Evolutionary conservation across 352 stramenopile species (phyloP), one percentile per base, ranked within the genome.

Genomic region (Phytopythium chamaehyphon): DNA sequence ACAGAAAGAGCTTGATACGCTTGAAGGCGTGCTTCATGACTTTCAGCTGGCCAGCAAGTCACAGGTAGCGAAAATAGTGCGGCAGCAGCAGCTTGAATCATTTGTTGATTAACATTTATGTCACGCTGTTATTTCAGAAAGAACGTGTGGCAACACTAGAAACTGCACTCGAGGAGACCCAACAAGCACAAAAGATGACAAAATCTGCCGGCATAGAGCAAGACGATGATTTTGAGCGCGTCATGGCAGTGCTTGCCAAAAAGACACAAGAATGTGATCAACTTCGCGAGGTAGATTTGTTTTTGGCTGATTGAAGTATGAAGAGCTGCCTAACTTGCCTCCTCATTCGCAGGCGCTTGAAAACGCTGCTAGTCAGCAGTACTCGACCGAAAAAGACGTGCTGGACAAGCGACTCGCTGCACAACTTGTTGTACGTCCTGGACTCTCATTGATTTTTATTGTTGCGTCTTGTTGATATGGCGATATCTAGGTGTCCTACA

Each of bases 261-360:
- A 87, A 87, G 21, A 77, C 72, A 2, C 71, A 61, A 3, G 80
- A 91, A 42, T 89, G 80, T 51, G 80, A 88, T 0, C 75, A 88
- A 23, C 63, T 91, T 12, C 66, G 77, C 33, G 80, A 90, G 72
- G 78, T 86, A 52, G 28, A 76, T 85, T 7, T 40, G 45, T 26
- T 48, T 56, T 16, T 15, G 2, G 18, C n/a, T n/a, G n/a, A 18
- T 23, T 43, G 40, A 18, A 48, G 16, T 15, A 40, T 33, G 1
- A 10, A 31, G n/a, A n/a, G n/a, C 15, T n/a, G 6, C 51, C 18
- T 44, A 22, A 33, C n/a, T n/a, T n/a, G n/a, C n/a, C n/a, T n/a
- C n/a, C n/a, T n/a, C n/a, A n/a, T n/a, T n/a, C 44, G 5, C 47
- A 87, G 74, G 76, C 77, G 2, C 51, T 91, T 1, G 80, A 91